A percentile compares a stretch with the other conserved stretches of the same genome.
These are phyloP conservation scores for Lachancea sp. DNA, from an alignment of 805 yeast genomes.

Conservation along the genomic window DNA sequence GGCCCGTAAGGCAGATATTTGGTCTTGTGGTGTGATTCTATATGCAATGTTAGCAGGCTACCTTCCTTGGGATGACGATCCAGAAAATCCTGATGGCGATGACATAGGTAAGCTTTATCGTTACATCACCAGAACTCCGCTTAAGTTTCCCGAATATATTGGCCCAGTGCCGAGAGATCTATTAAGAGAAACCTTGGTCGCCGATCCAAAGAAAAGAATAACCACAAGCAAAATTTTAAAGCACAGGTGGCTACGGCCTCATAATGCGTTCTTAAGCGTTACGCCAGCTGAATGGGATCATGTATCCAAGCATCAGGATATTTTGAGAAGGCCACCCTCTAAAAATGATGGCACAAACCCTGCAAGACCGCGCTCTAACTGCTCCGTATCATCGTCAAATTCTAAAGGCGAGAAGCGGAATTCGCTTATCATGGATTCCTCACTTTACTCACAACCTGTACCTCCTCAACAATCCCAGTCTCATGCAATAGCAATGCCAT, in stretches of 20 bases:
- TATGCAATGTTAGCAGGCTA: constrained; percentile 98
- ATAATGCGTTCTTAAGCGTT: constrained; percentile 72
- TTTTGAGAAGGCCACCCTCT: constrained; percentile 21
- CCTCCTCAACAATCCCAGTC: constrained; percentile 67
- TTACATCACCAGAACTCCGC: constrained; percentile 83
- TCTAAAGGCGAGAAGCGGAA: constrained; percentile 38
- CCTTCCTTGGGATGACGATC: constrained; percentile 95
- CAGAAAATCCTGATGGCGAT: constrained; percentile 92
- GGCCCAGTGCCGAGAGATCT: constrained; percentile 88
- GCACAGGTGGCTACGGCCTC: constrained; percentile 87
- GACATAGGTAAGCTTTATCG: constrained; percentile 86
- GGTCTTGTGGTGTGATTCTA: constrained; percentile 94
- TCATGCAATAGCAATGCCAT: constrained; percentile 47
- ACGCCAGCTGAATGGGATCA: constrained; percentile 89
- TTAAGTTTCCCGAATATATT: constrained; percentile 92
- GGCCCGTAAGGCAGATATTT: constrained; percentile 89
- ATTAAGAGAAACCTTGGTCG: constrained; percentile 71
- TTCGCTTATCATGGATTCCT: constrained; percentile 31
- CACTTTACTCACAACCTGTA: constrained; percentile 44
- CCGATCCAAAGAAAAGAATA: constrained; percentile 77
- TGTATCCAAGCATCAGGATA: constrained; percentile 35
- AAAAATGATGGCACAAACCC: constrained; percentile 11
- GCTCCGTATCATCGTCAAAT: constrained; percentile 36
- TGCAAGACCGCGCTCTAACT: constrained; percentile 28
- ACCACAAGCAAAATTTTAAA: constrained; percentile 60